Percentiles rank a stretch among this genome's conserved stretches.
These are phyloP conservation scores for Verticillium albo-atrum DNA, from an alignment of 2,329 filamentous ascomycete species.

Conservation along the genomic window DNA sequence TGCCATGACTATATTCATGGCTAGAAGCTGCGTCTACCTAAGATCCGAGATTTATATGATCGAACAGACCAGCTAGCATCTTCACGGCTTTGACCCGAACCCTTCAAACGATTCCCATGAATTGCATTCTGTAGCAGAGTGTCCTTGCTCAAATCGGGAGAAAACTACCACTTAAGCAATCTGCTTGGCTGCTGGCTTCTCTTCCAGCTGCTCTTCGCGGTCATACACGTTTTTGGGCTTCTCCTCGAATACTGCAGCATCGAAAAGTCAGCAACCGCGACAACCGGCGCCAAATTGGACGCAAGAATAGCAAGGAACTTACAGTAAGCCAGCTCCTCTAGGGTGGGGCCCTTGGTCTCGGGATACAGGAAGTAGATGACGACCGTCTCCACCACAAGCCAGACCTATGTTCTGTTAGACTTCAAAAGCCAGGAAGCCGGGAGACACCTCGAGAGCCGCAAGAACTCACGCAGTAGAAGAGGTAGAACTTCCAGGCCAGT, in stretches of 20 bases:
- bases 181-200: neutral
- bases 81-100: too few species aligned
- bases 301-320: neutral
- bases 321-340: constrained; percentile 54
- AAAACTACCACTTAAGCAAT: neutral
- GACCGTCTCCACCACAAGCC: constrained; percentile 5
- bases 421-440: constrained; percentile 33
- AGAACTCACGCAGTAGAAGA: constrained; percentile 38
- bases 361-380: constrained; percentile 49
- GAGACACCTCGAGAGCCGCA: constrained; percentile 22
- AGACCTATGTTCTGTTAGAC: constrained; percentile 15
- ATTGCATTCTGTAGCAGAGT: too few species aligned
- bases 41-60: too few species aligned
- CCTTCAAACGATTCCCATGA: too few species aligned
- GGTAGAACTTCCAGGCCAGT: constrained; percentile 51
- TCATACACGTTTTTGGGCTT: neutral
- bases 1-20: too few species aligned
- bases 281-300: too few species aligned
- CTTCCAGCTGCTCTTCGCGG: neutral
- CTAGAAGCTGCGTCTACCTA: too few species aligned
- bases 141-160: too few species aligned
- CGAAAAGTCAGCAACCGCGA: neutral
- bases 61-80: too few species aligned
- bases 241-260: neutral
- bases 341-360: constrained; percentile 59